phyloP scores from a whole-genome alignment of 208 protist species.

The Dictyostelium gargantuum region DNA sequence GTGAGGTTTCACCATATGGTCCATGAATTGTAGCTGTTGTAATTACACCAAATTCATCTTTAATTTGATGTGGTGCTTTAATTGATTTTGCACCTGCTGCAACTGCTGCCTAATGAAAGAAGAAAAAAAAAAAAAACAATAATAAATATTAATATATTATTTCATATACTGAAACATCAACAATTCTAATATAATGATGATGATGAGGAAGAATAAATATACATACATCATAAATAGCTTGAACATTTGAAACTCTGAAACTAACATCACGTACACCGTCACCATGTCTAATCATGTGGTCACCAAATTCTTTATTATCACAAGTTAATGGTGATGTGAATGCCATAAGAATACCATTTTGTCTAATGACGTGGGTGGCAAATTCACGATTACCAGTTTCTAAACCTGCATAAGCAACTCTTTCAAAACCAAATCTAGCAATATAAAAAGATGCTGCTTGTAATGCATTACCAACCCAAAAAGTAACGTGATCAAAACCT shows the following conservation, averaged over 20 bases:
- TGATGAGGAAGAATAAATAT: too few relatives aligned
- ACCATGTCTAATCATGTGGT: constrained; percentile 82
- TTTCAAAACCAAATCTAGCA: constrained; percentile 84
- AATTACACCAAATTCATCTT: constrained; percentile 83
- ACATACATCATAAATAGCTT: constrained; percentile 72
- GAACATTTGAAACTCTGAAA: constrained; percentile 83
- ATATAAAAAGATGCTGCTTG: constrained; percentile 83
- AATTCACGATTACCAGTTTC: constrained; percentile 83
- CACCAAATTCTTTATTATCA: constrained; percentile 74
- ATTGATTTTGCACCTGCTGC: constrained; percentile 80
- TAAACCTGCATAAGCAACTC: constrained; percentile 82
- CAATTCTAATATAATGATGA: constrained; percentile 3
- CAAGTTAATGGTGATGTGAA: constrained; percentile 84
- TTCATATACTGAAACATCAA: not conserved
- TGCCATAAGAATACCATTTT: constrained; percentile 80
- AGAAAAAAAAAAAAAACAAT: too few relatives aligned
- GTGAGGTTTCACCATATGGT: constrained; percentile 86
- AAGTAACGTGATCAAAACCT: constrained; percentile 52
- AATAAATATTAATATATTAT: not conserved
- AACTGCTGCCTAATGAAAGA: constrained; percentile 76
- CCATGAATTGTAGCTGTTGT: constrained; percentile 82
- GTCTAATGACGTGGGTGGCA: constrained; percentile 80
- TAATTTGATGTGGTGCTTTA: constrained; percentile 73
- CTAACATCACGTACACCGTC: constrained; percentile 87
- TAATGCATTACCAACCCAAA: constrained; percentile 85